Evolutionary conservation across 2,329 filamentous ascomycete species (phyloP).

Genomic region (Fusarium brachygibbosum): DNA sequence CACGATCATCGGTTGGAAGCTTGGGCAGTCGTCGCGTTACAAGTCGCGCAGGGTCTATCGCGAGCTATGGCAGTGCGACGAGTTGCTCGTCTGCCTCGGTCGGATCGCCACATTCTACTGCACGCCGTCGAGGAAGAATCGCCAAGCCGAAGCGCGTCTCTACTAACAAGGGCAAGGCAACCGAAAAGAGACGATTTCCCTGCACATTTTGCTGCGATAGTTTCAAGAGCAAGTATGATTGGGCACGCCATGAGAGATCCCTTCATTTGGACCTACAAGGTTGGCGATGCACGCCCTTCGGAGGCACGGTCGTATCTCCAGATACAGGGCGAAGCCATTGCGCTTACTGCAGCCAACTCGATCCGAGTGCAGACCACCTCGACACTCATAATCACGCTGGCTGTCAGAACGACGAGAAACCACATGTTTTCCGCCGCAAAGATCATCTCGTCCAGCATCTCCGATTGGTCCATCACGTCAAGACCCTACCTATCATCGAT

Average conservation of each 20-base stretch:
- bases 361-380: conserved; percentile 44
- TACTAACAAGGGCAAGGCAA: not conserved
- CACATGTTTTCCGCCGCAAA: conserved; percentile 48
- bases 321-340: conserved; percentile 44
- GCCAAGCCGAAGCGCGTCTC: conserved; percentile 19
- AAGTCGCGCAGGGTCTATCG: conserved; percentile 33
- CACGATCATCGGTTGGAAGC: conserved; percentile 28
- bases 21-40: conserved; percentile 14
- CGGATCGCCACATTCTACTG: conserved; percentile 5
- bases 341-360: conserved; percentile 44
- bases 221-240: conserved; percentile 48
- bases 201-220: conserved; percentile 46
- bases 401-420: conserved; percentile 20
- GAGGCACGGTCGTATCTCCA: conserved; percentile 32
- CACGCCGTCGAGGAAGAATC: conserved; percentile 17
- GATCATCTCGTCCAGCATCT: conserved; percentile 53
- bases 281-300: conserved; percentile 44
- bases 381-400: conserved; percentile 42
- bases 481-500: conserved; percentile 57
- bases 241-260: conserved; percentile 42
- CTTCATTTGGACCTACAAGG: conserved; percentile 42
- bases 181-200: conserved; percentile 27
- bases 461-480: conserved; percentile 50
- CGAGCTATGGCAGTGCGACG: conserved; percentile 36
- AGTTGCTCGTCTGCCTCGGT: conserved; percentile 37